A percentile compares a stretch with the other conserved stretches of the same genome.
Evolutionary conservation across 2,329 filamentous ascomycete genomes (phyloP).

Genomic region (Didymella segeticola): DNA sequence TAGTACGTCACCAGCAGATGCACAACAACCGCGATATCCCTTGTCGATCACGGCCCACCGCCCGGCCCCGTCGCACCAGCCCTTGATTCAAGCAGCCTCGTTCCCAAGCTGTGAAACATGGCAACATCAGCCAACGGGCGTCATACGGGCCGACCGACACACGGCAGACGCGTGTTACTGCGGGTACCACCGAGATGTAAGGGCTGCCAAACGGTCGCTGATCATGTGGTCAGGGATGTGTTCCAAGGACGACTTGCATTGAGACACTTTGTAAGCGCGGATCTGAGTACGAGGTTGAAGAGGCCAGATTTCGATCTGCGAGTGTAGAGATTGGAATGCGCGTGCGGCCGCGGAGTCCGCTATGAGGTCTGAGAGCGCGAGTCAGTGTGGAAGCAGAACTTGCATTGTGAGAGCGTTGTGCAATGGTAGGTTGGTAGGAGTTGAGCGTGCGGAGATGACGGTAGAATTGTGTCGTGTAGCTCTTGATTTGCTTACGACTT

Average conservation of each 20-base stretch:
- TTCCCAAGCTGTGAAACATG: constrained; percentile 2
- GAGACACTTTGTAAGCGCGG: background rate
- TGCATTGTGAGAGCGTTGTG: background rate
- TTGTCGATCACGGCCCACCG: background rate
- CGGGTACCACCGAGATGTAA: constrained; percentile 16
- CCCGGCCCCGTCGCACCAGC: constrained; percentile 4
- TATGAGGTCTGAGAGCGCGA: background rate
- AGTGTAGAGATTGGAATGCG: background rate
- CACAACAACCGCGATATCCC: background rate
- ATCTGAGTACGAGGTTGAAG: background rate
- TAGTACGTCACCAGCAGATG: constrained; percentile 6
- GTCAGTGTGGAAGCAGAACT: background rate
- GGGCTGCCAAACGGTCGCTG: constrained; percentile 1
- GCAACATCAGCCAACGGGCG: background rate
- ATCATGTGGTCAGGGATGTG: background rate
- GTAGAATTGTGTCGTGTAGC: background rate
- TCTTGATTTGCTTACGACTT: background rate
- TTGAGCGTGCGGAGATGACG: background rate
- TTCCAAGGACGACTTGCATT: background rate
- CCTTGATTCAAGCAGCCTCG: constrained; percentile 6
- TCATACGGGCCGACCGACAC: constrained; percentile 13
- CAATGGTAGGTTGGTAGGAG: background rate
- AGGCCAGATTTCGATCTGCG: background rate
- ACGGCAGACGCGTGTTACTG: constrained; percentile 16
- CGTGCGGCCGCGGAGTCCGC: background rate